phyloP scores from a whole-genome alignment of 2,329 filamentous ascomycete species.

The Ophiostoma tasmaniense region DNA sequence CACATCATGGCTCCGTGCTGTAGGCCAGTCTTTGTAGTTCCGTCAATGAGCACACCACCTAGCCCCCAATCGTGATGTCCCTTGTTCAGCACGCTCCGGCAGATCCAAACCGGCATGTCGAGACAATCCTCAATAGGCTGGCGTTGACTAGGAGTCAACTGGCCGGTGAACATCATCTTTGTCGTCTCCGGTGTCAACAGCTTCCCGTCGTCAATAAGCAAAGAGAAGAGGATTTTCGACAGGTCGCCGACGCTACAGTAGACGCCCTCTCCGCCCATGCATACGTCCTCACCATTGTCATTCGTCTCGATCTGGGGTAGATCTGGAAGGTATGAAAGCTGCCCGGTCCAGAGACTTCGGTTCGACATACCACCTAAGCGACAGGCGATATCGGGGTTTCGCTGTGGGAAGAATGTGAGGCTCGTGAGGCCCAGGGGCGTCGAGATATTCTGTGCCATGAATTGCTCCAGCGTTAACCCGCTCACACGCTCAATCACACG shows the following conservation, averaged over 20 bases:
- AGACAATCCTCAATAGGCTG: neutral
- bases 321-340: neutral
- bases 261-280: neutral
- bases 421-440: too few relatives aligned
- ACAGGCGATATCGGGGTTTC: too few relatives aligned
- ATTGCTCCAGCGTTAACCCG: too few relatives aligned
- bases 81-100: neutral
- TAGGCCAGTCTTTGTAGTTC: neutral
- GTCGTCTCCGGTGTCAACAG: neutral
- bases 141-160: neutral
- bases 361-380: too few relatives aligned
- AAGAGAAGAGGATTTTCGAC: neutral
- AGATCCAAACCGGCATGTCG: neutral
- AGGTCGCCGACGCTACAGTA: neutral
- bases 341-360: neutral
- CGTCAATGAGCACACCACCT: neutral
- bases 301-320: neutral
- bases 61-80: neutral
- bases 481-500: too few relatives aligned
- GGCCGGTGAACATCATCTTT: neutral
- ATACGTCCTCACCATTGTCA: neutral
- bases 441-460: too few relatives aligned
- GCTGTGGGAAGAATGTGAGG: too few relatives aligned
- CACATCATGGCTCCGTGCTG: neutral
- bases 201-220: neutral